phyloP scores from a whole-genome alignment of 2,329 filamentous ascomycete species.

The Zalaria obscura region DNA sequence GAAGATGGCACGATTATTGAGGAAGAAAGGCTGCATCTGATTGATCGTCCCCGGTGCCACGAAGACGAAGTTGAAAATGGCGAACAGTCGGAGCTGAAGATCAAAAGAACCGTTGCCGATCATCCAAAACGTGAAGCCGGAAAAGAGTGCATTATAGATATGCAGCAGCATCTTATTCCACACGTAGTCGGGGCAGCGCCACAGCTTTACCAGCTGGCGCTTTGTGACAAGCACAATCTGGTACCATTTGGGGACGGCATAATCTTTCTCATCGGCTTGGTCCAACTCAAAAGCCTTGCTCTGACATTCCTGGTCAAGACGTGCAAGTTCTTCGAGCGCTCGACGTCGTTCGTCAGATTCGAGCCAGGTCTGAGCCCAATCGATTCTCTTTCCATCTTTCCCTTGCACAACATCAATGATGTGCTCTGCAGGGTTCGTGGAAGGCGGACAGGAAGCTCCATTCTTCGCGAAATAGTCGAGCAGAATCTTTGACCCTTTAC shows the following conservation, averaged over 20 bases:
- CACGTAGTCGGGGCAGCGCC: constrained; percentile 4
- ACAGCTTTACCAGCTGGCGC: constrained; percentile 4
- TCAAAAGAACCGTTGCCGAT: constrained; percentile 14
- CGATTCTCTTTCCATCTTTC: constrained; percentile 25
- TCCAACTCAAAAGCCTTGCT: neutral
- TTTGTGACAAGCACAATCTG: constrained; percentile 3
- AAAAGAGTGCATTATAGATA: constrained; percentile 39
- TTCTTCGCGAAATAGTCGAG: constrained; percentile 47
- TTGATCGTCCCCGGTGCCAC: constrained; percentile 2
- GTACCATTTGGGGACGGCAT: constrained; percentile 1
- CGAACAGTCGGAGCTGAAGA: constrained; percentile 13
- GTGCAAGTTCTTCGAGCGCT: constrained; percentile 18
- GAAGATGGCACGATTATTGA: constrained; percentile 40
- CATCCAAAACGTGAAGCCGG: constrained; percentile 28
- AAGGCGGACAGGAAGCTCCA: constrained; percentile 47
- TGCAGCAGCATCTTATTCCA: constrained; percentile 11
- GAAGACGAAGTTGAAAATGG: constrained; percentile 2
- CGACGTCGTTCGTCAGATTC: constrained; percentile 26
- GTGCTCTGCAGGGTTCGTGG: constrained; percentile 63
- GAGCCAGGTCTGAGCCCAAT: constrained; percentile 30
- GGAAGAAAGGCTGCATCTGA: constrained; percentile 29
- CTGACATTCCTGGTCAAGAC: constrained; percentile 1
- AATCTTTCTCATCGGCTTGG: neutral
- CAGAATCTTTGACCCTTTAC: constrained; percentile 24
- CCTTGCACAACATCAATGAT: constrained; percentile 40